phyloP scores from a whole-genome alignment of 2,329 filamentous ascomycete species.

The Tolypocladium pustulatum region DNA sequence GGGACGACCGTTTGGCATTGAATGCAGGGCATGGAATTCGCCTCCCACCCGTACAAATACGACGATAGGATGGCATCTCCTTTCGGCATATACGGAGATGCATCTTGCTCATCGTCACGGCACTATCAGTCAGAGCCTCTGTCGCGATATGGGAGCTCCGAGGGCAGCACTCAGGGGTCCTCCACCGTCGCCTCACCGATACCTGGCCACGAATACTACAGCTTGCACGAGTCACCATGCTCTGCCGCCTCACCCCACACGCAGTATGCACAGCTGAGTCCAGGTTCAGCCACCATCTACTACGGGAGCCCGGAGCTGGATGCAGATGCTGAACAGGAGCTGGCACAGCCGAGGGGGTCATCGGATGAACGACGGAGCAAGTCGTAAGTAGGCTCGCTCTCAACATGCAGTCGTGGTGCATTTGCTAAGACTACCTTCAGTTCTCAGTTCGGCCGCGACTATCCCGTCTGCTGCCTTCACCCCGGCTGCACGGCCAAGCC shows the following conservation, averaged over 20 bases:
- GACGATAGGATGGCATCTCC: neutral
- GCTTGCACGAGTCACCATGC: neutral
- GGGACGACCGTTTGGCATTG: neutral
- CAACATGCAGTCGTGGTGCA: neutral
- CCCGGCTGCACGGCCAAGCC: slow-evolving; percentile 31
- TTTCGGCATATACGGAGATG: neutral
- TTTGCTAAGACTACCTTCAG: neutral
- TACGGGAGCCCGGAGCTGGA: slow-evolving; percentile 10
- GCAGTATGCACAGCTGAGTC: slow-evolving; percentile 1
- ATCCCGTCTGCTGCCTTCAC: slow-evolving; percentile 26
- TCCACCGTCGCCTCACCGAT: slow-evolving; percentile 17
- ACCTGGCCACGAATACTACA: neutral
- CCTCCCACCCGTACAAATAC: neutral
- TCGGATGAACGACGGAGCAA: slow-evolving; percentile 4
- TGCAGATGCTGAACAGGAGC: slow-evolving; percentile 6
- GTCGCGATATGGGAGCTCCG: slow-evolving; percentile 17
- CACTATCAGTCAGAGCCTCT: slow-evolving; percentile 16
- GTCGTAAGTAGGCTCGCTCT: slow-evolving; percentile 2
- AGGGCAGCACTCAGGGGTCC: slow-evolving; percentile 15
- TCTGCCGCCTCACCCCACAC: neutral
- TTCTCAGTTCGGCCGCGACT: slow-evolving; percentile 15
- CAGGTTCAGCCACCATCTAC: slow-evolving; percentile 2
- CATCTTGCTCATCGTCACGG: neutral
- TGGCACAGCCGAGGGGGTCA: slow-evolving; percentile 5
- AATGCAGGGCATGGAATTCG: neutral